Evolutionary conservation across 2,329 filamentous ascomycete species (phyloP), one percentile per base, ranked within the genome.

Genomic region (Nannizzia gypsea): DNA sequence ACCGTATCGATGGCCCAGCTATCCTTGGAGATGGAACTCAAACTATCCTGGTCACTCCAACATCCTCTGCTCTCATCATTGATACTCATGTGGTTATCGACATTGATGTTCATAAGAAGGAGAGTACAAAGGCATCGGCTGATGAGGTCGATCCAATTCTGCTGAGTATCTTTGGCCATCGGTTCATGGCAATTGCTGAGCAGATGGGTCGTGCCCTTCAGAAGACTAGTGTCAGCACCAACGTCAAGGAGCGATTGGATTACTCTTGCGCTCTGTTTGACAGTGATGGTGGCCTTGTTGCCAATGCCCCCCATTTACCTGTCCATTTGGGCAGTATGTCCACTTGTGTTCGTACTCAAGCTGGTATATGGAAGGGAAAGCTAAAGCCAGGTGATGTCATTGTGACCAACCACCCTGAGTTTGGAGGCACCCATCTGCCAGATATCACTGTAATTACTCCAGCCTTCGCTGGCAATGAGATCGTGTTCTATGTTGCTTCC

Each of bases 181-280:
- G 88, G 6, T 92, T 92, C 73, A 92, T 91, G 88, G 85, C 86
- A 5, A 90, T 91, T 66, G 88, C 88, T 1, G 88, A 92, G 72
- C 88, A 91, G 68, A 91, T 92, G 88, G 88, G 88, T 0, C 77
- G 86, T 59, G 85, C 86, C 11, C 73, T 91, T 15, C 87, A 90
- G 67, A 91, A 90, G 75, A 90, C 87, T 0, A 88, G 85, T 69
- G 86, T 90, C 59, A 88, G 83, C 67, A 89, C 85, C 0, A 91
- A 90, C 66, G 87, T 91, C 66, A 89, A 89, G 69, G 86, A 89
- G 68, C 81, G 87, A 6, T 78, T 90, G 0, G 87, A 90, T 69
- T 90, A 89, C 69, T 88, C 85, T 1, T 90, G 87, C 65, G 87
- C 87, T 31, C 80, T 90, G 2, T 90, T 90, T 63, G 87, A 89